Evolutionary conservation across 2,329 filamentous ascomycete species (phyloP), one percentile per base, ranked within the genome.

Genomic region (Exophiala calicioides): DNA sequence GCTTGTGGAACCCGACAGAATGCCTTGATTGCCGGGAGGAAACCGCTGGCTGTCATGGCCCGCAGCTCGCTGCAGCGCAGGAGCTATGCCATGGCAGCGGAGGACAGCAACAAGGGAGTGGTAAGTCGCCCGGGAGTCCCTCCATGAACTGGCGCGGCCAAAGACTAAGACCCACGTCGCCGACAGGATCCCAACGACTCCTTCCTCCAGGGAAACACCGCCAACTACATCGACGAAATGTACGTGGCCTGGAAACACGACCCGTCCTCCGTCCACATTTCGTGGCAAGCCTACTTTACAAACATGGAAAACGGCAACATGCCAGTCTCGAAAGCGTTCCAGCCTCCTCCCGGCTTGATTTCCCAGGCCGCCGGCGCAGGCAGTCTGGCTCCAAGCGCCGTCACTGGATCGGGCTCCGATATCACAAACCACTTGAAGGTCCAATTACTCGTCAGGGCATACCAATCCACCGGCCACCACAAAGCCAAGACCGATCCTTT

Each of bases 201-300:
- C 74, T 98, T 98, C 79, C 81, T 98, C 53, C 88, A 90, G 56
- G 93, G 93, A 59, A 97, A 88, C 77, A 93, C 91, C 52, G 93
- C 93, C 72, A 96, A 95, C 76, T 98, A 98, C 75, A 89, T 98
- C 68, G 93, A 98, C 71, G 93, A 96, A 77, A 98, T 98, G 93
- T 98, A 98, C 73, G 77, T 96, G 76, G 84, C 90, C 68, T 98
- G 93, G 93, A 95, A 91, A 74, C 78, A 87, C 57, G 90, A 98
- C 62, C 90, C 93, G 41, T 80, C 83, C 62, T 95, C 88, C 66
- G 93, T 98, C 50, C 93, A 98, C 72, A 80, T 95, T 62, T 98
- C 93, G 68, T 98, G 93, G 93, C 91, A 95, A 75, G 85, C 94
- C 67, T 98, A 98, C 80, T 98, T 98, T 81, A 88, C 85, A 75